Conservation (phyloP, 2,329 filamentous ascomycete species). For the Triangularia verruculosa region DNA sequence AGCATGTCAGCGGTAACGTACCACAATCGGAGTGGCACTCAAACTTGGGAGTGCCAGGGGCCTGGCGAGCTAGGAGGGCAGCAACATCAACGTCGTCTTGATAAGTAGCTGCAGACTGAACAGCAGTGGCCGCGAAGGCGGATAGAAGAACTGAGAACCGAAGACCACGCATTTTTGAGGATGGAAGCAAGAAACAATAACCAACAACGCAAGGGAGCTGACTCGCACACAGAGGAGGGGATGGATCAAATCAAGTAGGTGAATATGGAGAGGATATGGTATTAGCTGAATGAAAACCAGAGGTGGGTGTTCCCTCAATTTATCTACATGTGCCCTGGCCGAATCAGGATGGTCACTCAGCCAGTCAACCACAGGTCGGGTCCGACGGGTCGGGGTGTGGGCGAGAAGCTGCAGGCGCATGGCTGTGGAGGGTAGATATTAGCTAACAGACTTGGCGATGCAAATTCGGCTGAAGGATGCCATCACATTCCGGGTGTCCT, state of each 20-base stretch:
- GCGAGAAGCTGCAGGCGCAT: neutral
- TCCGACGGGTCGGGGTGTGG: neutral
- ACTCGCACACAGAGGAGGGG: neutral
- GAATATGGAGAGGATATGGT: neutral
- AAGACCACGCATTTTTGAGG: conserved; percentile 8
- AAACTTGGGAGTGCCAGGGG: conserved; percentile 42
- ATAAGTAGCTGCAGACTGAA: conserved; percentile 12
- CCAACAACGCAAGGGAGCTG: neutral
- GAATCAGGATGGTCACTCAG: neutral
- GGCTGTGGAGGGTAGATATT: neutral
- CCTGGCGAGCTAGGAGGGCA: conserved; percentile 43
- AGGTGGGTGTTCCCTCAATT: neutral
- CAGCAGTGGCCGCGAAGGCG: conserved; percentile 8
- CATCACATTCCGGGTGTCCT: neutral
- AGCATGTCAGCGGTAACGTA: conserved; percentile 33
- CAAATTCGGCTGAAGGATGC: neutral
- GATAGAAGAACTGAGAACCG: neutral
- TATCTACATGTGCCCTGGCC: neutral
- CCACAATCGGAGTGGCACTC: conserved; percentile 52
- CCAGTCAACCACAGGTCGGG: neutral
- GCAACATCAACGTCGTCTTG: conserved; percentile 10
- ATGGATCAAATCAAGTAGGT: neutral
- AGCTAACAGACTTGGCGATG: neutral
- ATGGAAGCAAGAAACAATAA: neutral
- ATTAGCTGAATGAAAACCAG: neutral